Evolutionary conservation across 1,284 basidiomycete genomes (phyloP), one percentile per base, ranked within the genome.

Genomic region (Schizophyllum amplum): DNA sequence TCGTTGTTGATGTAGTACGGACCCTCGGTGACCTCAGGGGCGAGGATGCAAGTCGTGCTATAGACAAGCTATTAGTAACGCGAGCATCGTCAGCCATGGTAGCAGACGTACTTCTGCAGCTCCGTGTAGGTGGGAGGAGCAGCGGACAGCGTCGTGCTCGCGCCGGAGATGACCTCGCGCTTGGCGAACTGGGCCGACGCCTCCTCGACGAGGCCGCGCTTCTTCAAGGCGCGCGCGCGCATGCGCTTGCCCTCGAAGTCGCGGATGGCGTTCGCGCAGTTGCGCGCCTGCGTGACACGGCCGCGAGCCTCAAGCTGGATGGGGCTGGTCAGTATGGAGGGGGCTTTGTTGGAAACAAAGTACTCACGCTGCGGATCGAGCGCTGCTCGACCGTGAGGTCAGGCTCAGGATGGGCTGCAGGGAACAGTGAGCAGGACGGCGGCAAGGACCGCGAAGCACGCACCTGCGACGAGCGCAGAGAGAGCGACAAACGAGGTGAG

Each of bases 1-100:
- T 80, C 73, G 54, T 68, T 66, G 55, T 66, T 68, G 66, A 77
- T 75, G 62, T 77, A 78, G 67, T 78, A 79, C 21, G 48, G 24
- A n/a, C 24, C 48, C 48, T 50, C 48, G 13, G 48, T 24, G 5
- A 57, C 59, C 55, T 64, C 63, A 15, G 63, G 63, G 4, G 61
- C 59, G 47, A 58, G 53, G 25, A 59, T 56, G 27, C 57, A 61
- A 21, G 57, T 61, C 9, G 58, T 58, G 53, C 55, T 48, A 46
- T 15, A 33, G 21, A 51, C 13, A 53, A 51, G 25, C n/a, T 24
- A 46, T 20, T 15, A 54, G 51, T 46, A 26, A 25, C 55, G 27
- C 26, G 24, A 20, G 51, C 54, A 24, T n/a, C 7, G 5, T 49
- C 5, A 5, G 5, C n/a, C 27, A 33, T 6, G 13, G n/a, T 6